Percentiles rank a stretch among this genome's conserved stretches.
Conservation (phyloP, 495 filamentous ascomycete species). For the Chaetomium cochliodes region DNA sequence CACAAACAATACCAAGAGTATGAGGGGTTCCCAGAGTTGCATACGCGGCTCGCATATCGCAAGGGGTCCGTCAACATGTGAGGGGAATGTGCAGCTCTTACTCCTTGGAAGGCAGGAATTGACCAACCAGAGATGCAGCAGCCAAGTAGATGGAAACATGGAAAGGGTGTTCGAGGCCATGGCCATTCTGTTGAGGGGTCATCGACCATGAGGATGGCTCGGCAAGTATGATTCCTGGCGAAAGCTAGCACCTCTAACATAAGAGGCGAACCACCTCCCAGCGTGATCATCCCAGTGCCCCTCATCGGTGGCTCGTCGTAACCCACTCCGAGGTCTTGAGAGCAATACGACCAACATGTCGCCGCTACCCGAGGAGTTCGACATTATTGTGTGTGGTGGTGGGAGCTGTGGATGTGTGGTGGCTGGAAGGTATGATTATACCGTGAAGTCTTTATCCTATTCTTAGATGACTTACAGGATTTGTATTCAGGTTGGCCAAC, state of each 20-base stretch:
- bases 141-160: background rate
- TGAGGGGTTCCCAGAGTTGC: constrained; percentile 37
- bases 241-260: background rate
- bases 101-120: background rate
- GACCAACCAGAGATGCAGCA: constrained; percentile 13
- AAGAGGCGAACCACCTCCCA: background rate
- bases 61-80: background rate
- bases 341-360: constrained; percentile 34
- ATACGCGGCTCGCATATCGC: constrained; percentile 1
- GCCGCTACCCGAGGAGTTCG: constrained; percentile 66
- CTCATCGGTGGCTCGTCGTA: background rate
- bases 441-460: background rate
- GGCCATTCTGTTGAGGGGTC: background rate
- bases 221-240: constrained; percentile 10
- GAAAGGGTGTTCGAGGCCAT: background rate
- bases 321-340: background rate
- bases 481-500: constrained; percentile 61
- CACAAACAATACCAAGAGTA: constrained; percentile 5
- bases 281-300: background rate
- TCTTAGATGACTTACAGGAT: background rate
- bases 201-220: constrained; percentile 9
- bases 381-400: constrained; percentile 81
- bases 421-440: constrained; percentile 54
- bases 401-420: constrained; percentile 71
- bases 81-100: background rate